A percentile compares a stretch with the other conserved stretches of the same genome.
phyloP scores from a whole-genome alignment of 2,329 filamentous ascomycete genomes.

The Aotearoamyces nothofagi region DNA sequence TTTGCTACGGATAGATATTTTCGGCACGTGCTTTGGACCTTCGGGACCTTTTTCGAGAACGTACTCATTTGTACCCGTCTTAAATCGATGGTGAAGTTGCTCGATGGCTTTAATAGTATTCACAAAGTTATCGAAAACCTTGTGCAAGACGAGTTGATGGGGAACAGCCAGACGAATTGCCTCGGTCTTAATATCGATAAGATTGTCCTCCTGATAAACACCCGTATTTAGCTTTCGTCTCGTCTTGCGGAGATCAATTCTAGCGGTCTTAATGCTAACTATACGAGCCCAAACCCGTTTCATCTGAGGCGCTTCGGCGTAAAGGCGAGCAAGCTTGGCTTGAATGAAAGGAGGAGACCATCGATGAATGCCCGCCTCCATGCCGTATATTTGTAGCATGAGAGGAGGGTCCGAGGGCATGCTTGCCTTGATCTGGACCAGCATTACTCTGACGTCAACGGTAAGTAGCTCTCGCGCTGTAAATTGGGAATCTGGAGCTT shows the following conservation, averaged over 20 bases:
- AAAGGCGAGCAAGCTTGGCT: constrained; percentile 67
- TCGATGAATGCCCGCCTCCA: constrained; percentile 73
- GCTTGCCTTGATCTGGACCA: constrained; percentile 77
- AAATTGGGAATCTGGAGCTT: constrained; percentile 14
- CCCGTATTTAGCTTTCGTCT: constrained; percentile 49
- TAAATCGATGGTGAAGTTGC: constrained; percentile 88
- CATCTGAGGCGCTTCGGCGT: constrained; percentile 75
- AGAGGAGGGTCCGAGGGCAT: constrained; percentile 82
- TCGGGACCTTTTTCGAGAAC: constrained; percentile 76
- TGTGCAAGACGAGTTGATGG: constrained; percentile 78
- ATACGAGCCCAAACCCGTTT: constrained; percentile 74
- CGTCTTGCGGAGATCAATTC: constrained; percentile 67
- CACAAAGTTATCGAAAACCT: constrained; percentile 83
- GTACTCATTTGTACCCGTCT: constrained; percentile 76
- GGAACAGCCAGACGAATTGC: constrained; percentile 80
- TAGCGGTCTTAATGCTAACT: constrained; percentile 65
- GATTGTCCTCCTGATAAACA: constrained; percentile 53
- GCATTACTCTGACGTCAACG: constrained; percentile 64
- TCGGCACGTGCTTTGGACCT: constrained; percentile 73
- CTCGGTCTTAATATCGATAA: constrained; percentile 72
- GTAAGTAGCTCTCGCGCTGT: constrained; percentile 50
- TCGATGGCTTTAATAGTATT: constrained; percentile 78
- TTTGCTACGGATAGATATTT: constrained; percentile 67
- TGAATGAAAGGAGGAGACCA: constrained; percentile 75
- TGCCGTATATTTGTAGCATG: constrained; percentile 74